Evolutionary conservation across 179 eudicot genomes (phyloP), one percentile per base, ranked within the genome.

Genomic region (Spinacia oleracea): DNA sequence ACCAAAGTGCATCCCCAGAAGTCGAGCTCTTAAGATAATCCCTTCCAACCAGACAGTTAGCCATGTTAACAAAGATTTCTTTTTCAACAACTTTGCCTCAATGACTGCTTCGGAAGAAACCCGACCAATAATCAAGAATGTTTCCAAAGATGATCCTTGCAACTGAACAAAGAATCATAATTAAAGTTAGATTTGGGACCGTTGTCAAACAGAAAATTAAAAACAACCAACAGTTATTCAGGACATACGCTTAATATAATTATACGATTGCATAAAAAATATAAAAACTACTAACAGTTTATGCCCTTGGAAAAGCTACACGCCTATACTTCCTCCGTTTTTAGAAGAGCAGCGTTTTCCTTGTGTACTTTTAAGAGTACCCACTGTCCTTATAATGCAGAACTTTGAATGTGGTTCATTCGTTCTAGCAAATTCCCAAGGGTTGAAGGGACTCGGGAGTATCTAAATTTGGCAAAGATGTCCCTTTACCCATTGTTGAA

Each of bases 71-170:
- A 88, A 27, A 9, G 97, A 92, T 76, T 84, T 90, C 70, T 78
- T 85, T n/a, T 88, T 86, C 71, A 70, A 72, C 77, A 84, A 73
- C 84, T 89, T 86, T 51, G 90, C 86, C 85, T 92, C 92, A 8
- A 91, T 89, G 51, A 96, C 85, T 65, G 99, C 99, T 84, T 94
- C 95, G 1, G 99, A 93, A 64, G 99, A 92, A 59, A 93, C 92
- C 84, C 82, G 90, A 68, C 99, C 99, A 25, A 96, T 90, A 78
- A 96, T 96, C 50, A 96, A 83, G 89, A 88, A 93, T 18, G 97
- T 79, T 75, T 93, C 96, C 66, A 93, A 83, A 31, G 99, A 92
- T 56, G 99, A 90, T 76, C 92, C 88, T 81, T 89, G 89, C 83
- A 89, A 76, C 99, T 93, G 88, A 66, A 9, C 51, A 53, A 18